A percentile compares a stretch with the other conserved stretches of the same genome.
Conservation (phyloP, 495 filamentous ascomycete species). For the Penicillium ucsense region DNA sequence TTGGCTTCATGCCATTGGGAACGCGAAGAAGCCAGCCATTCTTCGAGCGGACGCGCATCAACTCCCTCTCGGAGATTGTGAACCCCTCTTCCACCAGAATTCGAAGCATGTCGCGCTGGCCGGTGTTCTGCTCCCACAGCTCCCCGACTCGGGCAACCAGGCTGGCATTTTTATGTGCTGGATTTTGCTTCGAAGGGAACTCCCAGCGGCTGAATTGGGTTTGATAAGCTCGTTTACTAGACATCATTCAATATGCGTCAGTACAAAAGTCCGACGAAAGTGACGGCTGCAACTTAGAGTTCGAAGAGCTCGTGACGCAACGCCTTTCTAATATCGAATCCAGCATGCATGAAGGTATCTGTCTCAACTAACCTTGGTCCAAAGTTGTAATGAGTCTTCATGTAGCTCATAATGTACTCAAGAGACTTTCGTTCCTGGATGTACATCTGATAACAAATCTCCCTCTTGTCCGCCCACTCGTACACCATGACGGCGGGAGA, state of each 20-base stretch:
- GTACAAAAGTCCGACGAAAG: not conserved
- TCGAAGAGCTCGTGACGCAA: no score
- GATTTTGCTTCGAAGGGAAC: constrained; percentile 65
- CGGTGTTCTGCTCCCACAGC: constrained; percentile 66
- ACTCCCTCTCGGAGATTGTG: constrained; percentile 56
- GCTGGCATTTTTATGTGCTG: constrained; percentile 53
- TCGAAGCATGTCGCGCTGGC: constrained; percentile 62
- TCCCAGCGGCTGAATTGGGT: constrained; percentile 67
- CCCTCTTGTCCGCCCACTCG: constrained; percentile 62
- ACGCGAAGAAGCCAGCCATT: constrained; percentile 56
- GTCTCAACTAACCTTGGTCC: constrained; percentile 46
- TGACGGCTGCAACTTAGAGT: no score
- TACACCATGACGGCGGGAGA: constrained; percentile 49
- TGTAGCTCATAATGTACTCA: constrained; percentile 57
- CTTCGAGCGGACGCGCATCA: constrained; percentile 54
- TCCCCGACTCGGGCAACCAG: constrained; percentile 60
- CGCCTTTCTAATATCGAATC: no score
- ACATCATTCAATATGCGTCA: not conserved
- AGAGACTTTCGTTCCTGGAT: constrained; percentile 61
- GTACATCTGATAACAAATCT: constrained; percentile 61
- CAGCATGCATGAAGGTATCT: no score
- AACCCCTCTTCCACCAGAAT: constrained; percentile 62
- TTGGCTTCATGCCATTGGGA: constrained; percentile 45
- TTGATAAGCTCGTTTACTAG: constrained; percentile 64
- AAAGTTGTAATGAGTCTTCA: constrained; percentile 51